Conservation (phyloP, 2,329 filamentous ascomycete species). For the Ophiostoma sp. region DNA sequence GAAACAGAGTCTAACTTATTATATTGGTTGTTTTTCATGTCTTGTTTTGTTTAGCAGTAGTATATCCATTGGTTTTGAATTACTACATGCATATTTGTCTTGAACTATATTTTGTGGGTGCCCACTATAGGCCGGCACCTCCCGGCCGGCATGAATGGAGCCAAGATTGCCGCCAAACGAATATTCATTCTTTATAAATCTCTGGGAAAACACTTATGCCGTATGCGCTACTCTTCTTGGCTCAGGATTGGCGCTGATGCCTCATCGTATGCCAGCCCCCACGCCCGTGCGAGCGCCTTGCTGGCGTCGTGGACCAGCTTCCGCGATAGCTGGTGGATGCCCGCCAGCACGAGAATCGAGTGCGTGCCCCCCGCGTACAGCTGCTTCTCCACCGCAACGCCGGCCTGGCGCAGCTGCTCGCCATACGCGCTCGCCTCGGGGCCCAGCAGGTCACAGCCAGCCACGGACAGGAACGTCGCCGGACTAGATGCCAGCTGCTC, state of each 20-base stretch:
- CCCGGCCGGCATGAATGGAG: neutral
- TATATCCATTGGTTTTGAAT: too few species aligned
- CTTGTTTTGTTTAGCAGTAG: too few species aligned
- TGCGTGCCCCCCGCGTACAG: slow-evolving; percentile 23
- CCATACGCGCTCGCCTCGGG: slow-evolving; percentile 50
- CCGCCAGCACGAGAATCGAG: slow-evolving; percentile 22
- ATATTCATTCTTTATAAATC: too few species aligned
- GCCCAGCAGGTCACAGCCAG: slow-evolving; percentile 52
- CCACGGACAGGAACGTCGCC: slow-evolving; percentile 48
- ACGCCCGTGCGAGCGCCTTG: slow-evolving; percentile 10
- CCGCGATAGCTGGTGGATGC: slow-evolving; percentile 20
- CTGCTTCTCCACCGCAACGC: slow-evolving; percentile 45
- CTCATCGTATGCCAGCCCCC: slow-evolving; percentile 19
- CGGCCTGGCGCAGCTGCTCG: slow-evolving; percentile 42
- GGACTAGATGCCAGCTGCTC: slow-evolving; percentile 49
- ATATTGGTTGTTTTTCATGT: too few species aligned
- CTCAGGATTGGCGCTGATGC: slow-evolving; percentile 18
- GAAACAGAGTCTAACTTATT: neutral
- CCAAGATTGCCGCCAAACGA: neutral
- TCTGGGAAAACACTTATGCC: too few species aligned
- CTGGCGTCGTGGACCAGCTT: slow-evolving; percentile 23
- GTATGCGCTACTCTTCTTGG: slow-evolving; percentile 9
- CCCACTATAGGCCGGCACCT: neutral
- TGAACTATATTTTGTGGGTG: neutral
- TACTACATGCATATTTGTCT: neutral